These are phyloP conservation scores for Cantharellus cinnabarinus DNA, from an alignment of 768 basidiomycete genomes.

Conservation along the genomic window DNA sequence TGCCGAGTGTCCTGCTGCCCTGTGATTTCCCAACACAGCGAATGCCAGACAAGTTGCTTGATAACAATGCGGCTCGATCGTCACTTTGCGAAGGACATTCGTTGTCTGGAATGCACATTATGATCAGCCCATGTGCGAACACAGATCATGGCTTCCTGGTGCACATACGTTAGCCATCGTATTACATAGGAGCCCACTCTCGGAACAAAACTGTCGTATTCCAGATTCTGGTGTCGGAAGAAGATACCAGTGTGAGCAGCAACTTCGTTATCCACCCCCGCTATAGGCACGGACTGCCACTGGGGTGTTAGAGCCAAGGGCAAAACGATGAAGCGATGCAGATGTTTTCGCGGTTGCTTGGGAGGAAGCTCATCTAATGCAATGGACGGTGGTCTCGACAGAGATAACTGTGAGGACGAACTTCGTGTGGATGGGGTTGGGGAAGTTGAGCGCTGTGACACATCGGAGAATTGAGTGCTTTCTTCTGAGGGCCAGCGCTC, in stretches of 20 bases:
- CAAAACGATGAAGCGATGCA: neutral
- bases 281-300: slow-evolving; percentile 34
- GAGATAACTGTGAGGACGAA: too few relatives aligned
- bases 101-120: too few relatives aligned
- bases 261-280: slow-evolving; percentile 34
- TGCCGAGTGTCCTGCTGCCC: too few relatives aligned
- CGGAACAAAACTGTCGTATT: slow-evolving; percentile 29
- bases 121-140: too few relatives aligned
- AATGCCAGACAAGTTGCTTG: too few relatives aligned
- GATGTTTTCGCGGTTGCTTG: neutral
- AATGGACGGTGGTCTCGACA: neutral
- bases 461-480: too few relatives aligned
- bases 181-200: slow-evolving; percentile 24
- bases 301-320: slow-evolving; percentile 13
- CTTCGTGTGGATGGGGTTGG: too few relatives aligned
- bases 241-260: slow-evolving; percentile 36
- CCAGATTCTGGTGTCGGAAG: slow-evolving; percentile 28
- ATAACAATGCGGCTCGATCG: too few relatives aligned
- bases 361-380: neutral
- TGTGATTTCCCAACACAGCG: too few relatives aligned
- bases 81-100: too few relatives aligned
- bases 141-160: neutral
- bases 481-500: too few relatives aligned
- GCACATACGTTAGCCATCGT: slow-evolving; percentile 1
- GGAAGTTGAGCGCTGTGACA: too few relatives aligned